phyloP scores from a whole-genome alignment of 192 early-diverging fungal species.

The Backusella macrospora region DNA sequence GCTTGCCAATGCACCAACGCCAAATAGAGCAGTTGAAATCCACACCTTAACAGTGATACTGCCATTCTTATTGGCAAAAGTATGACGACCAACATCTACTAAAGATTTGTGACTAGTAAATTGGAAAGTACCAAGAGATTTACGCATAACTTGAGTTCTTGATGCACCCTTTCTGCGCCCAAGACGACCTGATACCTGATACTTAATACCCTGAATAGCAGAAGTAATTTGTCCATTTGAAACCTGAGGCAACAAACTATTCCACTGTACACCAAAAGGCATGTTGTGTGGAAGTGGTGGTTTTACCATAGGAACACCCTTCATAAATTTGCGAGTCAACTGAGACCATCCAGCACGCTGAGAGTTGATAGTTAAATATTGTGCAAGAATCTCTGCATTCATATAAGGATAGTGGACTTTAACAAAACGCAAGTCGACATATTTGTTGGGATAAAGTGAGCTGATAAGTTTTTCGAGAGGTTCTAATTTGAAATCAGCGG shows the following conservation, averaged over 20 bases:
- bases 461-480: conserved; percentile 40
- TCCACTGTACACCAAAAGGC: conserved; percentile 42
- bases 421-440: conserved; percentile 38
- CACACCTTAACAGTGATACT: conserved; percentile 48
- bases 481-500: conserved; percentile 31
- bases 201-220: conserved; percentile 47
- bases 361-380: conserved; percentile 43
- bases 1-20: conserved; percentile 38
- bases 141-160: conserved; percentile 38
- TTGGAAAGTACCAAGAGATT: conserved; percentile 46
- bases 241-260: conserved; percentile 39
- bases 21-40: conserved; percentile 43
- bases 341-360: conserved; percentile 37
- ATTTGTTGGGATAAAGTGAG: conserved; percentile 40
- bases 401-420: conserved; percentile 45
- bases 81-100: conserved; percentile 44
- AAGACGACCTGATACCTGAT: conserved; percentile 43
- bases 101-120: conserved; percentile 43
- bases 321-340: conserved; percentile 45
- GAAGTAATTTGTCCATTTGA: conserved; percentile 37
- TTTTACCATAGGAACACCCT: conserved; percentile 42
- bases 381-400: conserved; percentile 46
- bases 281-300: conserved; percentile 40
- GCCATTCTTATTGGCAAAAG: conserved; percentile 46
- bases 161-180: conserved; percentile 42